Base-by-base conservation (phyloP, 345 rosid species). In the Citrus glauca region DNA sequence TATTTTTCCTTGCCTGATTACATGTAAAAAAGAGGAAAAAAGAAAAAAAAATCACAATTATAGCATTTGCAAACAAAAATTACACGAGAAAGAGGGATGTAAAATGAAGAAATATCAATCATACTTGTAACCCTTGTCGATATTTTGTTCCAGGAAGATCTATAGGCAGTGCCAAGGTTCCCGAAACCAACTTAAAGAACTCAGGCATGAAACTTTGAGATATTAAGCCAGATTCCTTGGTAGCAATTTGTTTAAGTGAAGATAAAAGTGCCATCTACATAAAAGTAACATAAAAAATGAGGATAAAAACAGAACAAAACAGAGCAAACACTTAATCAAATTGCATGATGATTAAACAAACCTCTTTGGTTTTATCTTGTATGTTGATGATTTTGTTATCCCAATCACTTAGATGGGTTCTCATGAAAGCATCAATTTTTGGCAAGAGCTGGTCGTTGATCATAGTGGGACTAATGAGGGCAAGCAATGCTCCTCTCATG, bases 361-460 rank as follows among this genome's bases (percentile, higher is more conserved):
- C 95, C 94, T 92, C 91, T 85, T 92, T 96, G 83, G 97, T 91
- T 80, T 91, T 91, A 4, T 89, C 91, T 71, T 96, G 98, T 38
- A 94, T 85, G 88, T 94, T 90, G 78, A 94, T 76, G 73, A 84
- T 69, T 71, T 87, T 79, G 75, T 65, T 27, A 69, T 88, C 91
- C 99, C 98, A 96, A 73, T 83, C 68, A 76, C 79, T 70, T 81
- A 96, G 92, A 76, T 94, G 95, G 82, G 84, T 81, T 87, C 97
- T 89, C 89, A 96, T 90, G 91, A 96, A 94, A 1, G 75, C 78
- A 81, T 96, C 99, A 71, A 96, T 90, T 76, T 88, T 96, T 0
- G 97, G 98, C 84, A 96, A 68, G n/a, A 92, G 91, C 32, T 87
- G 94, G 9, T 88, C 87, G 77, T 86, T 91, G 86, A 96, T 91